A percentile compares a stretch with the other conserved stretches of the same genome.
Conservation (phyloP, 208 protist species). For the Trypanosoma platydactyli region DNA sequence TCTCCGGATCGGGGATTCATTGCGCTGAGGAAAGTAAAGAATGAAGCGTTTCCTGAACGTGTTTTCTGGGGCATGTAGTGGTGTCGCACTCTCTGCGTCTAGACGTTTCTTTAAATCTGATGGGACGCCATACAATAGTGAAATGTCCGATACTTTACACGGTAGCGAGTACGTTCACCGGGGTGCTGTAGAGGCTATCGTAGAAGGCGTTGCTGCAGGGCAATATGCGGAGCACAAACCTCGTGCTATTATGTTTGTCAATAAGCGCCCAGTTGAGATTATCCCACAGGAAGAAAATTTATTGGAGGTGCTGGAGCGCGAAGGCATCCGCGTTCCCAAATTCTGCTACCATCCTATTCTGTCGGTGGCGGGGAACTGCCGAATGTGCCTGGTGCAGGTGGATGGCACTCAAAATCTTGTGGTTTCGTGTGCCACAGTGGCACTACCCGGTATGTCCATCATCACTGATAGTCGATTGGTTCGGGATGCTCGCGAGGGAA, state of each 20-base stretch:
- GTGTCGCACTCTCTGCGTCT: conserved; percentile 7
- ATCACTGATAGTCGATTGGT: conserved; percentile 94
- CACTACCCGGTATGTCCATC: conserved; percentile 95
- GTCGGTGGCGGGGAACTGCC: conserved; percentile 96
- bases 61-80: background rate
- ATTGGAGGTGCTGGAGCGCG: conserved; percentile 87
- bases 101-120: conserved; percentile 68
- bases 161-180: conserved; percentile 61
- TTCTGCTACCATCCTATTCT: conserved; percentile 94
- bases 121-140: conserved; percentile 69
- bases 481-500: conserved; percentile 94
- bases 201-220: conserved; percentile 73
- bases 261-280: conserved; percentile 89
- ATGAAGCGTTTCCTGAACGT: conserved; percentile 2
- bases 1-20: background rate
- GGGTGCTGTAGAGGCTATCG: conserved; percentile 39
- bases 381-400: conserved; percentile 98
- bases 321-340: conserved; percentile 90
- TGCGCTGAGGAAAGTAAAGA: background rate
- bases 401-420: conserved; percentile 95
- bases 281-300: conserved; percentile 92
- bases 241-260: conserved; percentile 92
- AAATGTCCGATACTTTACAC: conserved; percentile 53
- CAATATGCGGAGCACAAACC: conserved; percentile 88
- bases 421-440: conserved; percentile 95